Percentiles rank a stretch among this genome's conserved stretches.
These are phyloP conservation scores for Neofusicoccum umdonicola DNA, from an alignment of 2,329 filamentous ascomycete species.

Conservation along the genomic window DNA sequence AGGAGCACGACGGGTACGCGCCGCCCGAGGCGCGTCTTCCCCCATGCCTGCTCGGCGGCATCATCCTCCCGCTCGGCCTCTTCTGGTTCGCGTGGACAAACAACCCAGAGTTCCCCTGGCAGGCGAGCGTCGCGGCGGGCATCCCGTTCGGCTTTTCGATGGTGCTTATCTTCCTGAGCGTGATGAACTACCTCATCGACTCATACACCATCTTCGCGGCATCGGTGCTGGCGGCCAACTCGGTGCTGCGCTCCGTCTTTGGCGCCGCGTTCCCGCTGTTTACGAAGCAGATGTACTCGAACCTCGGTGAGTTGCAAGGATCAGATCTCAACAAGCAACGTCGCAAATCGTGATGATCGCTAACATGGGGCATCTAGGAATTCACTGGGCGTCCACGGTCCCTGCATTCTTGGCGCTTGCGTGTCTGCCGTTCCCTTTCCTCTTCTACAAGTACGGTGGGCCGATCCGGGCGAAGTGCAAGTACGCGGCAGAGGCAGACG, in stretches of 20 bases:
- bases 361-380: conserved; percentile 26
- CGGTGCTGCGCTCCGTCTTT: conserved; percentile 73
- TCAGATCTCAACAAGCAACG: neutral
- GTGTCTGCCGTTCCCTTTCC: conserved; percentile 71
- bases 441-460: conserved; percentile 72
- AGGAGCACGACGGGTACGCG: conserved; percentile 53
- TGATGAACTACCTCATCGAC: conserved; percentile 44
- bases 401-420: conserved; percentile 71
- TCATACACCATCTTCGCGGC: conserved; percentile 72
- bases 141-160: conserved; percentile 59
- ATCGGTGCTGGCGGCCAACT: conserved; percentile 72
- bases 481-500: conserved; percentile 66
- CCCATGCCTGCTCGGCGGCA: conserved; percentile 59
- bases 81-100: conserved; percentile 44
- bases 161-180: conserved; percentile 63
- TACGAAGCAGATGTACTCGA: conserved; percentile 59
- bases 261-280: conserved; percentile 81
- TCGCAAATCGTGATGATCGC: conserved; percentile 39
- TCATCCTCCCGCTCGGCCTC: conserved; percentile 54
- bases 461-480: conserved; percentile 65
- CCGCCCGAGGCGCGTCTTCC: conserved; percentile 66
- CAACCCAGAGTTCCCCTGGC: conserved; percentile 55
- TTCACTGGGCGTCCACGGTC: conserved; percentile 73
- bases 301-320: conserved; percentile 24
- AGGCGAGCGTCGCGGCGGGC: conserved; percentile 51